These are phyloP conservation scores for Plectosphaerella cucumerina DNA, from an alignment of 2,329 filamentous ascomycete species.

Conservation along the genomic window DNA sequence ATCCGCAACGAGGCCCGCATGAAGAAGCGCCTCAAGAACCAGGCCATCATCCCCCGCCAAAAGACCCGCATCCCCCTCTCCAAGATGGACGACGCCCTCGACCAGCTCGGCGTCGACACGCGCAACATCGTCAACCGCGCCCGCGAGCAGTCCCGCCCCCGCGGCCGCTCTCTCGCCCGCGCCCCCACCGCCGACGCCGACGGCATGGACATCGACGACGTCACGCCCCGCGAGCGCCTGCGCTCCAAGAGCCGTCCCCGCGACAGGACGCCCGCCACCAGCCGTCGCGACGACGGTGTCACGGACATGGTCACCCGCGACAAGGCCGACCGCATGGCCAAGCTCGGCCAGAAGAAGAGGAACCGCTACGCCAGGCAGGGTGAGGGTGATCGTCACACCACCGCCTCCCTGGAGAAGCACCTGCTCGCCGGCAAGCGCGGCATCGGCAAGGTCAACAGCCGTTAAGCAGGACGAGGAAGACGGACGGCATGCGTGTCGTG, in stretches of 20 bases:
- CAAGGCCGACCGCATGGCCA: conserved; percentile 82
- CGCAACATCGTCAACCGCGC: conserved; percentile 69
- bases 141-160: conserved; percentile 59
- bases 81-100: conserved; percentile 81
- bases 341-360: conserved; percentile 96
- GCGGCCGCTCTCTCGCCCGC: conserved; percentile 66
- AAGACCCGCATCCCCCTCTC: conserved; percentile 76
- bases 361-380: conserved; percentile 96
- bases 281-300: conserved; percentile 75
- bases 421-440: conserved; percentile 90
- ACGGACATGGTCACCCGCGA: conserved; percentile 59
- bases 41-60: conserved; percentile 84
- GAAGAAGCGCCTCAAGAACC: conserved; percentile 96
- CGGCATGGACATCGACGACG: conserved; percentile 68
- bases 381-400: conserved; percentile 89
- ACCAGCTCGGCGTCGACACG: conserved; percentile 81
- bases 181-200: conserved; percentile 60
- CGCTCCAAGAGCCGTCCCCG: conserved; percentile 69
- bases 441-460: conserved; percentile 80
- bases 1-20: conserved; percentile 93
- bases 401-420: conserved; percentile 80
- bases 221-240: conserved; percentile 52
- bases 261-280: conserved; percentile 46
- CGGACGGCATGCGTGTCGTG: neutral
- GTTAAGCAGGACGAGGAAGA: conserved; percentile 39